Conservation (phyloP, 2,329 filamentous ascomycete species). For the Xylaria sp. region DNA sequence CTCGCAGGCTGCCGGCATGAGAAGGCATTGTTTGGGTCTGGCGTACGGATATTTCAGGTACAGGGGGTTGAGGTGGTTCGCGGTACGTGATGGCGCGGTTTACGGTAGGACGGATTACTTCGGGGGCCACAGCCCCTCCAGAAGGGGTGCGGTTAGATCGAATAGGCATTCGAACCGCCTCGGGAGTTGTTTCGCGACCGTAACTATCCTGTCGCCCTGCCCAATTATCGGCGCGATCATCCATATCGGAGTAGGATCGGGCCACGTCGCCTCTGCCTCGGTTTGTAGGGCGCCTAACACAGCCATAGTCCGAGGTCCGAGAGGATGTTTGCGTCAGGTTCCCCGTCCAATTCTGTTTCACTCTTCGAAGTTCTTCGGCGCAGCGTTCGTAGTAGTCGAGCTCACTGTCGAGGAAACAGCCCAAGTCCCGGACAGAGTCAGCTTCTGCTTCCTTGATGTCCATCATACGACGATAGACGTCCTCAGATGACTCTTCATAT, state of each 20-base stretch:
- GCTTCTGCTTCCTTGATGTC: constrained; percentile 93
- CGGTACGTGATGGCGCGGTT: constrained; percentile 48
- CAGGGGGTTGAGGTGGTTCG: constrained; percentile 46
- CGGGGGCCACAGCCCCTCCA: constrained; percentile 45
- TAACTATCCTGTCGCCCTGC: constrained; percentile 50
- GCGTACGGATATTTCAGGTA: constrained; percentile 42
- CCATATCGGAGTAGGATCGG: constrained; percentile 57
- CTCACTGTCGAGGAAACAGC: constrained; percentile 86
- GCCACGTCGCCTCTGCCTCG: constrained; percentile 62
- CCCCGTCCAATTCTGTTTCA: constrained; percentile 59
- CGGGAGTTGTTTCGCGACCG: constrained; percentile 51
- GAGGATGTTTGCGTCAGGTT: constrained; percentile 38
- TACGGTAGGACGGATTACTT: constrained; percentile 45
- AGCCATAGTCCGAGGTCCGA: constrained; percentile 45
- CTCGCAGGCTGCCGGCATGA: constrained; percentile 54
- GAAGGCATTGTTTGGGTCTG: constrained; percentile 43
- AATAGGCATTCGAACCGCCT: constrained; percentile 58
- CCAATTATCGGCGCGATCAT: constrained; percentile 51
- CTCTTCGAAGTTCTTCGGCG: constrained; percentile 78
- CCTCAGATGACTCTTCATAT: constrained; percentile 94
- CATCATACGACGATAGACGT: constrained; percentile 91
- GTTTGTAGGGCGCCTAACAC: constrained; percentile 41
- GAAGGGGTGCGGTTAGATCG: constrained; percentile 52
- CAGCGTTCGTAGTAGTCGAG: constrained; percentile 92
- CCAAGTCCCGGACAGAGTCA: constrained; percentile 83